Percentiles rank a stretch among this genome's conserved stretches.
These are phyloP conservation scores for Fraxinus velutina DNA, from an alignment of 305 asterid species.

Conservation along the genomic window DNA sequence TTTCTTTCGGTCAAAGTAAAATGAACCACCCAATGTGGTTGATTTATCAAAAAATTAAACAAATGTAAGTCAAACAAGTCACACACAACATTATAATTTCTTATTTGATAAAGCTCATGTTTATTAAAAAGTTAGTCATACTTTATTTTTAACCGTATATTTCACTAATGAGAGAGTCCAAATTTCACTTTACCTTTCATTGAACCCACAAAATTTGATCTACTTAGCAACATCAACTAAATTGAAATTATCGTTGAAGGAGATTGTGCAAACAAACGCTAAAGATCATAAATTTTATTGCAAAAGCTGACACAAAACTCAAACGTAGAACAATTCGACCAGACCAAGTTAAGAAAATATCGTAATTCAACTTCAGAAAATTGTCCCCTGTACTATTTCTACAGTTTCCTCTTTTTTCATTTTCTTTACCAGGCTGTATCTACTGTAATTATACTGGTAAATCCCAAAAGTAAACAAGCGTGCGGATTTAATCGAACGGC, in stretches of 20 bases:
- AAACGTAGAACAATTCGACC: background rate
- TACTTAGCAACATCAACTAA: background rate
- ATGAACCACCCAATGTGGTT: background rate
- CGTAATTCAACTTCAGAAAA: constrained; percentile 7
- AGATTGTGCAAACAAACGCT: background rate
- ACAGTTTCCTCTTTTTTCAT: constrained; percentile 21
- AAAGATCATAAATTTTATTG: background rate
- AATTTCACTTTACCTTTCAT: background rate
- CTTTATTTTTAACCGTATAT: background rate
- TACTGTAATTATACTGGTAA: constrained; percentile 35
- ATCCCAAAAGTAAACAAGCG: constrained; percentile 4
- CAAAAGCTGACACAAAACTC: background rate
- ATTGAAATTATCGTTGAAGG: no score
- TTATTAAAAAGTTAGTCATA: background rate
- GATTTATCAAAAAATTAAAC: background rate
- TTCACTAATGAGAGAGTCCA: background rate
- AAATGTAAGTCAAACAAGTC: background rate
- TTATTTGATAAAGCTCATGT: background rate
- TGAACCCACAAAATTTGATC: background rate
- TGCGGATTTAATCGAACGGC: constrained; percentile 31
- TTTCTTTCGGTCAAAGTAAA: background rate
- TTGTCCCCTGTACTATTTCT: constrained; percentile 30
- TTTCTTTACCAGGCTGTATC: constrained; percentile 40
- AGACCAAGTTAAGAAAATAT: no score
- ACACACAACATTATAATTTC: background rate